phyloP scores from a whole-genome alignment of 31 red algal species.

The Asparagopsis taxiformis region DNA sequence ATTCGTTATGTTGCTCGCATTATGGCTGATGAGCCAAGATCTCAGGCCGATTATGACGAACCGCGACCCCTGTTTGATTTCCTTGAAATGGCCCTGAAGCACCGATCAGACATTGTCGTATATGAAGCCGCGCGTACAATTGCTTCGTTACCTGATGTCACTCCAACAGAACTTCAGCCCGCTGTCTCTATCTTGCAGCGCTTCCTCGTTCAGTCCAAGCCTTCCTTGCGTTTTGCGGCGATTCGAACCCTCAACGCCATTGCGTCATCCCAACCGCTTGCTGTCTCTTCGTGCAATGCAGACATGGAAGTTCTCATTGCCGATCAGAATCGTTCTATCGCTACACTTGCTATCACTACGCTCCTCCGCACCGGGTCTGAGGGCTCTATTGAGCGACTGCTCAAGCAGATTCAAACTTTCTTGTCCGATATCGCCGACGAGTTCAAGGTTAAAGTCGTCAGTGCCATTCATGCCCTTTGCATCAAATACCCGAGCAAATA shows the following conservation, averaged over 20 bases:
- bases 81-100: slow-evolving; percentile 84
- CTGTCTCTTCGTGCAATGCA: slow-evolving; percentile 66
- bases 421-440: slow-evolving; percentile 93
- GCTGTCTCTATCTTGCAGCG: slow-evolving; percentile 83
- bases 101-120: slow-evolving; percentile 89
- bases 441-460: slow-evolving; percentile 92
- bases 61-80: slow-evolving; percentile 75
- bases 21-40: slow-evolving; percentile 62
- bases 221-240: slow-evolving; percentile 78
- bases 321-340: slow-evolving; percentile 94
- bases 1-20: slow-evolving; percentile 85
- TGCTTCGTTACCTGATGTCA: slow-evolving; percentile 63
- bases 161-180: slow-evolving; percentile 66
- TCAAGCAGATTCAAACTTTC: slow-evolving; percentile 90
- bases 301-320: slow-evolving; percentile 94
- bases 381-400: slow-evolving; percentile 84
- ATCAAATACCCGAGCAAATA: slow-evolving; percentile 98
- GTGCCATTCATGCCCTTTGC: slow-evolving; percentile 77
- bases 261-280: slow-evolving; percentile 59
- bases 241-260: slow-evolving; percentile 81
- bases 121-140: slow-evolving; percentile 94
- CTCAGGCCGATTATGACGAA: slow-evolving; percentile 15
- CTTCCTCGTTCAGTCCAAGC: slow-evolving; percentile 70
- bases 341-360: slow-evolving; percentile 92
- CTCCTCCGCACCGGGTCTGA: slow-evolving; percentile 92